These are phyloP conservation scores for Phyllostachys edulis DNA, from an alignment of 176 grass and related monocot species.

Conservation along the genomic window DNA sequence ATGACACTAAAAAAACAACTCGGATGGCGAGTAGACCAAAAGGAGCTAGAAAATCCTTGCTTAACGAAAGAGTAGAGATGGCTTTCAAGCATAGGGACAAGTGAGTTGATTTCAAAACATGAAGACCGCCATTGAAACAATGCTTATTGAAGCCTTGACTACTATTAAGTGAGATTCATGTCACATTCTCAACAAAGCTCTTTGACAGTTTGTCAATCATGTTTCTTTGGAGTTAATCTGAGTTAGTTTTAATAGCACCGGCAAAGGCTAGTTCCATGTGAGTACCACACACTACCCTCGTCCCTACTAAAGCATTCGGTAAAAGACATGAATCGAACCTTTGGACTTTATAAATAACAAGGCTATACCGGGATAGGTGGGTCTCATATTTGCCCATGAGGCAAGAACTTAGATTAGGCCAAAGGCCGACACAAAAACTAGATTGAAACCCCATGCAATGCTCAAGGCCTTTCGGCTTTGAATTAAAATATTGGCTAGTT, in stretches of 20 bases:
- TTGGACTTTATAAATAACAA: background rate
- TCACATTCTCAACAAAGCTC: background rate
- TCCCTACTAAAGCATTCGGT: background rate
- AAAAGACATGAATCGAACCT: background rate
- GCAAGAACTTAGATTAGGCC: background rate
- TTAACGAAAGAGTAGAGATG: background rate
- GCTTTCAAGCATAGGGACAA: background rate
- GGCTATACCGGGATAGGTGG: background rate
- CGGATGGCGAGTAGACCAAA: background rate
- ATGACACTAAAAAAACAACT: background rate
- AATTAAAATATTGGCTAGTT: slow-evolving; percentile 3
- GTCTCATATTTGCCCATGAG: background rate
- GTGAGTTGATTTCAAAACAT: background rate
- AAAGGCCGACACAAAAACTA: background rate
- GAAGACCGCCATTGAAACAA: background rate
- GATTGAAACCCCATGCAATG: background rate
- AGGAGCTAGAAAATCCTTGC: background rate
- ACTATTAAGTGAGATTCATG: background rate
- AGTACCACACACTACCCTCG: background rate
- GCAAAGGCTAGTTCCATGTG: background rate
- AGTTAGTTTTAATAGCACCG: background rate
- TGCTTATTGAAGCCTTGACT: background rate
- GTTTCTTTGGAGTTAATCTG: background rate
- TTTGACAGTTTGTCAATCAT: background rate
- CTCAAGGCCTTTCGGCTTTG: background rate